Percentiles rank a stretch among this genome's conserved stretches.
Conservation (phyloP, 2,329 filamentous ascomycete genomes). For the Colletotrichum chrysophilum region DNA sequence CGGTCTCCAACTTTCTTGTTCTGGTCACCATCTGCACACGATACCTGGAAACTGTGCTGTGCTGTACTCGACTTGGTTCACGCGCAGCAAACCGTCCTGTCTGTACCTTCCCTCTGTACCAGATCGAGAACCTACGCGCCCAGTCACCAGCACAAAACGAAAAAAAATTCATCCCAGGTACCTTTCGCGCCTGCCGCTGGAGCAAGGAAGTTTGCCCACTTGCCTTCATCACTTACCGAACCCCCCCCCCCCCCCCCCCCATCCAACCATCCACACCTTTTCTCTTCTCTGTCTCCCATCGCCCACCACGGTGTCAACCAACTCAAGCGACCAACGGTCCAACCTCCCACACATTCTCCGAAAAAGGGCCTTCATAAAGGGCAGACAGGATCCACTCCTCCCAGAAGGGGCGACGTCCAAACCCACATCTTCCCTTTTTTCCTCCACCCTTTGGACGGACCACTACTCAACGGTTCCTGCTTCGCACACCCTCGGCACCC, state of each 20-base stretch:
- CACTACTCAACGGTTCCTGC: slow-evolving; percentile 21
- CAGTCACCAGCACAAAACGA: neutral
- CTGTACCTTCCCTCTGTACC: neutral
- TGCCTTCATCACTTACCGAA: slow-evolving; percentile 14
- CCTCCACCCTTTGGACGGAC: slow-evolving; percentile 19
- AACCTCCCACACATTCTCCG: slow-evolving; percentile 22
- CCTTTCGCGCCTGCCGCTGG: neutral
- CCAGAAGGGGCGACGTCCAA: slow-evolving; percentile 22
- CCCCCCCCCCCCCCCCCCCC: neutral
- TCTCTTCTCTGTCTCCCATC: neutral
- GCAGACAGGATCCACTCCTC: slow-evolving; percentile 18
- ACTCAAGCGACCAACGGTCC: slow-evolving; percentile 14
- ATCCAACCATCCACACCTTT: neutral
- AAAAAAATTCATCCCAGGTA: neutral
- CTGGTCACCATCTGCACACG: neutral
- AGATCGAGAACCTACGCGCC: neutral
- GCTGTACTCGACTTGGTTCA: neutral
- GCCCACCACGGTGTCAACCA: neutral
- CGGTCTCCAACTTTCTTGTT: slow-evolving; percentile 21
- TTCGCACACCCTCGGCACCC: slow-evolving; percentile 18
- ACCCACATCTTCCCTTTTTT: slow-evolving; percentile 22
- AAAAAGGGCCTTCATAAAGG: slow-evolving; percentile 22
- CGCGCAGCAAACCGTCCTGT: neutral
- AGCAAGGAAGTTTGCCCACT: neutral
- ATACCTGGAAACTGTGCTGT: neutral